Evolutionary conservation across 495 filamentous ascomycete genomes (phyloP), one percentile per base, ranked within the genome.

Genomic region (Choiromyces venosus): DNA sequence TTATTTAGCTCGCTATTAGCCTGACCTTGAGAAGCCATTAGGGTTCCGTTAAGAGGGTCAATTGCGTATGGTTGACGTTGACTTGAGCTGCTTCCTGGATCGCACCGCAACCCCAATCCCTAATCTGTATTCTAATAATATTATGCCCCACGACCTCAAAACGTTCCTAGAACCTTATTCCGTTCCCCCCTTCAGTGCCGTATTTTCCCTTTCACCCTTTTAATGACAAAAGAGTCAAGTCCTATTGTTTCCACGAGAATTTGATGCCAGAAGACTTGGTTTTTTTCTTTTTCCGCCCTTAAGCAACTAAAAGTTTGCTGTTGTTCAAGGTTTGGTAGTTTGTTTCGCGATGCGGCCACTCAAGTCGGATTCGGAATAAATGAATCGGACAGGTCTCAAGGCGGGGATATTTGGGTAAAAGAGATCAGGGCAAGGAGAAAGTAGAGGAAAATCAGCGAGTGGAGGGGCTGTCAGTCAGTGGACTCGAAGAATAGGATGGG

Each of bases 401-500:
- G 25, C 39, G 74, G n/a, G 69, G 68, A 56, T 65, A 44, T 70
- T 64, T 71, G 67, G 71, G 64, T n/a, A 39, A n/a, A 36, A 21
- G n/a, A 35, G 37, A 35, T 25, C n/a, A n/a, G 64, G 65, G 64
- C 67, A 74, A 36, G 68, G 68, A 18, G 65, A 65, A 76, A 44
- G 72, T 37, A 70, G 68, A 65, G 68, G 71, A n/a, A 71, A 67
- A 74, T 29, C 14, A n/a, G 29, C 38, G 36, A 29, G 69, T 71
- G 69, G 66, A 69, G 68, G 69, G 42, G 66, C 61, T 76, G 70
- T 56, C 61, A 76, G 70, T 56, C 44, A 68, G 73, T 72, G 70
- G 75, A 69, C 69, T 70, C 67, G 69, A 66, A 73, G 37, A 66
- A 67, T 69, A 72, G 73, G 73, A 71, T 72, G 65, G 71, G 73